These are phyloP conservation scores for Ophiostoma populinum DNA, from an alignment of 2,329 filamentous ascomycete genomes.

Conservation along the genomic window DNA sequence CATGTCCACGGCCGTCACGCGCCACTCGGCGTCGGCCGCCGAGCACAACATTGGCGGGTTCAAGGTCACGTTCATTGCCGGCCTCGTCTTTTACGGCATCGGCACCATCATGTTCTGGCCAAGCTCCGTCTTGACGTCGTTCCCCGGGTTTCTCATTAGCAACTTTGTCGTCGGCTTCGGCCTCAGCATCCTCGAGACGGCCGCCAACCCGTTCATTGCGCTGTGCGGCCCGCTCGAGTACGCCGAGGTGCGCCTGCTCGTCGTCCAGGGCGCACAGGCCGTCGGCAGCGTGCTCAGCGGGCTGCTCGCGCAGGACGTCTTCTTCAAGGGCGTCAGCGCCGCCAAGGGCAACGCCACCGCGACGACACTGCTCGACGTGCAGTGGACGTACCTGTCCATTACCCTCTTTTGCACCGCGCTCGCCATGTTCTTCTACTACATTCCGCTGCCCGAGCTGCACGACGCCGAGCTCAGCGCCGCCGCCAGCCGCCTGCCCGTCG, in stretches of 20 bases:
- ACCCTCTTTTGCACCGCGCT: slow-evolving; percentile 57
- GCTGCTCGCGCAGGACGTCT: slow-evolving; percentile 54
- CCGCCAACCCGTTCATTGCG: slow-evolving; percentile 56
- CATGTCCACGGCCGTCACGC: neutral
- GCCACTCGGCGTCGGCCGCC: slow-evolving; percentile 10
- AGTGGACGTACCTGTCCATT: slow-evolving; percentile 75
- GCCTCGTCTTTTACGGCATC: slow-evolving; percentile 55
- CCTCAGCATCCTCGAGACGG: slow-evolving; percentile 60
- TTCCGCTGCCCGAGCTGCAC: slow-evolving; percentile 44
- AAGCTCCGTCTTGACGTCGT: slow-evolving; percentile 55
- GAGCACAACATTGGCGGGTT: slow-evolving; percentile 44
- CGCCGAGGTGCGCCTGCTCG: slow-evolving; percentile 55
- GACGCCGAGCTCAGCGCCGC: slow-evolving; percentile 36
- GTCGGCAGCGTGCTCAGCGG: slow-evolving; percentile 56
- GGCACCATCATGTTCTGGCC: slow-evolving; percentile 82
- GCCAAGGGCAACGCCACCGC: slow-evolving; percentile 16
- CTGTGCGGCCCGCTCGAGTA: slow-evolving; percentile 59
- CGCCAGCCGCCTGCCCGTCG: slow-evolving; percentile 29
- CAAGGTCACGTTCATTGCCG: slow-evolving; percentile 64
- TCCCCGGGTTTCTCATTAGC: slow-evolving; percentile 59
- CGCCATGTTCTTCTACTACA: slow-evolving; percentile 51
- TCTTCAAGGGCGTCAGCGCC: slow-evolving; percentile 43
- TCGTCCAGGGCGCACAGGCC: slow-evolving; percentile 64
- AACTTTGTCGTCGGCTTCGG: slow-evolving; percentile 63
- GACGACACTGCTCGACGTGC: slow-evolving; percentile 50